A percentile compares a stretch with the other conserved stretches of the same genome.
phyloP scores from a whole-genome alignment of 352 stramenopile genomes.

The Phytophthora rubi region DNA sequence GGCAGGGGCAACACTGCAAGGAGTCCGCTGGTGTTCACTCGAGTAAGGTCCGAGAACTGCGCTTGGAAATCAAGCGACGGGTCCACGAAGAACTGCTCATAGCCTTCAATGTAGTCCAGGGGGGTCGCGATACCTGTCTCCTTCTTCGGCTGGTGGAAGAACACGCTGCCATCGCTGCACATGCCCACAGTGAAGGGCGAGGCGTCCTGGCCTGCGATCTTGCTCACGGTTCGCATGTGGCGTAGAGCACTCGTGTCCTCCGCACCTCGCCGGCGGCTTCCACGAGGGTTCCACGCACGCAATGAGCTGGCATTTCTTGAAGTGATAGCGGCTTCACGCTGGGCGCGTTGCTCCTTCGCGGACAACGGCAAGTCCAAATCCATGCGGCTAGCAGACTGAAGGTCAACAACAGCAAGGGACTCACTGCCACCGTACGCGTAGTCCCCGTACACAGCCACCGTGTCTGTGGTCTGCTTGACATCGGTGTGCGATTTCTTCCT shows the following conservation, averaged over 20 bases:
- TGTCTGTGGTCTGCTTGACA: constrained; percentile 78
- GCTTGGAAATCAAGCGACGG: constrained; percentile 73
- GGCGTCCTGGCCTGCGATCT: constrained; percentile 64
- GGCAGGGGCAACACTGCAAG: constrained; percentile 69
- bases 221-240: constrained; percentile 78
- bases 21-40: constrained; percentile 73
- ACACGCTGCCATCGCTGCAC: constrained; percentile 86
- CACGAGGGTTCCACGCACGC: constrained; percentile 50
- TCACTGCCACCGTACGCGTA: constrained; percentile 80
- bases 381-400: constrained; percentile 61
- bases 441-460: constrained; percentile 68
- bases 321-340: constrained; percentile 42
- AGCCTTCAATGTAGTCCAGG: constrained; percentile 79
- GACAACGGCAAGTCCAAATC: constrained; percentile 79
- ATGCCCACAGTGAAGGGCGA: constrained; percentile 80
- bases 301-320: constrained; percentile 40
- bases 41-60: constrained; percentile 81
- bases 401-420: constrained; percentile 67
- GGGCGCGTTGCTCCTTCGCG: constrained; percentile 59
- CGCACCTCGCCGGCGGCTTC: constrained; percentile 48
- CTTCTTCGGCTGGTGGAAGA: constrained; percentile 63
- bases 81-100: constrained; percentile 86
- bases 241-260: constrained; percentile 57
- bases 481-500: constrained; percentile 77
- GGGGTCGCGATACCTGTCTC: constrained; percentile 68